These are phyloP conservation scores for Salix viminalis DNA, from an alignment of 345 rosid genomes.

Conservation along the genomic window DNA sequence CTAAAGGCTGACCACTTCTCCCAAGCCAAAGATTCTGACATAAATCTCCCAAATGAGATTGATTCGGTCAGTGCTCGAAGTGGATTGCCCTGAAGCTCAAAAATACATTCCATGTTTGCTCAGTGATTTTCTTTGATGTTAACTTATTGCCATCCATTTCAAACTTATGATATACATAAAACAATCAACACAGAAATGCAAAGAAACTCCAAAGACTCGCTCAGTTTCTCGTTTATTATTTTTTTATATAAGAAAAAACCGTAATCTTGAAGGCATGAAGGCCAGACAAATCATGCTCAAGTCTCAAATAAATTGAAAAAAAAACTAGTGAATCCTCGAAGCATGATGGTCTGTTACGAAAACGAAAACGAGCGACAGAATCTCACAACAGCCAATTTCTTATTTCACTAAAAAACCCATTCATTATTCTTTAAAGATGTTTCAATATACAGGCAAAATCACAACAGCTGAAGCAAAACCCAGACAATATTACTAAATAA, in stretches of 20 bases:
- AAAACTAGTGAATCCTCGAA: neutral
- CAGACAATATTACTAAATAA: neutral
- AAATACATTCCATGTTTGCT: neutral
- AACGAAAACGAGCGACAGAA: slow-evolving; percentile 4
- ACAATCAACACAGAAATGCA: neutral
- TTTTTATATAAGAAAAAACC: neutral
- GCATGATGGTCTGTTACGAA: neutral
- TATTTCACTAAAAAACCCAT: neutral
- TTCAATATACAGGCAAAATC: neutral
- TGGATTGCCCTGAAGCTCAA: slow-evolving; percentile 54
- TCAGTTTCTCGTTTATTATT: neutral
- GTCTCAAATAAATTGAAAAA: neutral
- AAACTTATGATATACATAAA: neutral
- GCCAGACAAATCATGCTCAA: neutral
- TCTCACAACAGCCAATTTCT: neutral
- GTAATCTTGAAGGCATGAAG: neutral
- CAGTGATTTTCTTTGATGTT: neutral
- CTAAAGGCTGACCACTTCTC: slow-evolving; percentile 91
- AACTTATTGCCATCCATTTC: neutral
- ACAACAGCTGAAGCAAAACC: neutral
- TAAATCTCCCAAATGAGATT: slow-evolving; percentile 74
- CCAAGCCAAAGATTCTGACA: slow-evolving; percentile 81
- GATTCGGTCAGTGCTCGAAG: slow-evolving; percentile 63
- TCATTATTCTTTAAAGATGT: slow-evolving; percentile 6
- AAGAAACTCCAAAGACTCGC: neutral